Evolutionary conservation across 345 rosid genomes (phyloP), one percentile per base, ranked within the genome.

Genomic region (Barbarea vulgaris): DNA sequence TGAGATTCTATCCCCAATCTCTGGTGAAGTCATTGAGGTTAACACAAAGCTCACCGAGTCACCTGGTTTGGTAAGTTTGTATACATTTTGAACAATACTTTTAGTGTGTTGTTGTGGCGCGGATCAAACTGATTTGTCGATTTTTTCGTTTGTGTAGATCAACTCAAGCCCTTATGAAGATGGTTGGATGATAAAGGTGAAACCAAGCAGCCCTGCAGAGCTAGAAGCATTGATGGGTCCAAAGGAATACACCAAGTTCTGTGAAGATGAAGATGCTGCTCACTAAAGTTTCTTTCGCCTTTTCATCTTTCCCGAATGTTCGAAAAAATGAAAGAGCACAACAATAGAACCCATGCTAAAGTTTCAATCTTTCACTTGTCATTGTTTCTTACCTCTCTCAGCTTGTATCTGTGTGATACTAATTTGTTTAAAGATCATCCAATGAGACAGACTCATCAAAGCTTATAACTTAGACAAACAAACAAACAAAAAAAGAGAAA

Each of bases 161-260:
- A 95, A 92, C 76, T 74, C 92, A 50, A 92, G 96, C 81, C 98
- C 97, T 28, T 92, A 86, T 61, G 96, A 92, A 75, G 88, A 81
- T 24, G 99, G 98, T 67, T 95, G 97, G 99, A 89, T 95, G 91
- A 92, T 92, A 74, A 95, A 92, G 82, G 92, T 95, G 77, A 95
- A 92, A 86, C 97, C 96, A 10, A 85, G 88, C 67, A 83, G 67
- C 70, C 93, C 99, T 28, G 84, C 87, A 4, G 98, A 92, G 73
- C 58, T 90, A 51, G 93, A 80, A 24, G 83, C 93, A 62, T 81
- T 95, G 75, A 76, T 95, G 91, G 96, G 86, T 74, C 46, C 97
- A 25, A 86, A 83, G 59, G 97, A 88, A 64, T 95, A 90, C 87
- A 85, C 87, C 17, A 90, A 95, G 77, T 86, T 89, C 86, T 95